Conservation (phyloP, 306 rosid species). For the Begonia fuchsioides region DNA sequence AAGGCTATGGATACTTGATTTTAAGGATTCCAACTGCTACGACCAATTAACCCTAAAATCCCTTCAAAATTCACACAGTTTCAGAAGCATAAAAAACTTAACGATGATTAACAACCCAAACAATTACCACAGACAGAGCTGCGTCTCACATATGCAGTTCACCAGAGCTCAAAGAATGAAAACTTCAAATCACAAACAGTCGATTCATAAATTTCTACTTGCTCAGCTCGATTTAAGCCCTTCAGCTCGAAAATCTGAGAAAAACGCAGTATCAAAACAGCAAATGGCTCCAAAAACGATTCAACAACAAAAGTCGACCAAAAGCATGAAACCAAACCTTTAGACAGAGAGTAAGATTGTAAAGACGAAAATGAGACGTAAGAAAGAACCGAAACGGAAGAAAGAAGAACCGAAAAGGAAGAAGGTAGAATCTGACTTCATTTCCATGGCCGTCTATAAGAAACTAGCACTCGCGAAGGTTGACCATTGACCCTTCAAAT, state of each 20-base stretch:
- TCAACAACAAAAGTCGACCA: not conserved
- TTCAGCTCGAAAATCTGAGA: not conserved
- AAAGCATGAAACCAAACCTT: conserved; percentile 18
- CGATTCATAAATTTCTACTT: conserved; percentile 9
- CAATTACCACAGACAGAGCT: conserved; percentile 1
- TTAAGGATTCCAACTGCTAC: not conserved
- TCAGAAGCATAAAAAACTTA: conserved; percentile 14
- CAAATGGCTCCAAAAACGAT: conserved; percentile 2
- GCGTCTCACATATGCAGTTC: not conserved
- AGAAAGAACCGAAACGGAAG: too few relatives aligned
- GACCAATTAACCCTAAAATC: conserved; percentile 3
- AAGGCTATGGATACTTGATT: too few relatives aligned
- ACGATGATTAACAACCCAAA: conserved; percentile 10
- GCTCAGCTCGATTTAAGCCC: not conserved
- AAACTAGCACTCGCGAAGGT: not conserved
- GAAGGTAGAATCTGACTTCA: conserved; percentile 25
- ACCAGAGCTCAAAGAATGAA: conserved; percentile 1
- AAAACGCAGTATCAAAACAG: conserved; percentile 1
- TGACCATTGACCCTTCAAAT: not conserved
- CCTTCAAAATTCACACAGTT: conserved; percentile 12
- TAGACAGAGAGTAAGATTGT: conserved; percentile 15
- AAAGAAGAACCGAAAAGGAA: conserved; percentile 7
- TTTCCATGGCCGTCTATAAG: conserved; percentile 7
- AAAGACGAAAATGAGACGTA: conserved; percentile 3
- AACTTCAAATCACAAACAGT: conserved; percentile 10